Evolutionary conservation across 2,329 filamentous ascomycete genomes (phyloP).

Genomic region (Trichoderma koningii): DNA sequence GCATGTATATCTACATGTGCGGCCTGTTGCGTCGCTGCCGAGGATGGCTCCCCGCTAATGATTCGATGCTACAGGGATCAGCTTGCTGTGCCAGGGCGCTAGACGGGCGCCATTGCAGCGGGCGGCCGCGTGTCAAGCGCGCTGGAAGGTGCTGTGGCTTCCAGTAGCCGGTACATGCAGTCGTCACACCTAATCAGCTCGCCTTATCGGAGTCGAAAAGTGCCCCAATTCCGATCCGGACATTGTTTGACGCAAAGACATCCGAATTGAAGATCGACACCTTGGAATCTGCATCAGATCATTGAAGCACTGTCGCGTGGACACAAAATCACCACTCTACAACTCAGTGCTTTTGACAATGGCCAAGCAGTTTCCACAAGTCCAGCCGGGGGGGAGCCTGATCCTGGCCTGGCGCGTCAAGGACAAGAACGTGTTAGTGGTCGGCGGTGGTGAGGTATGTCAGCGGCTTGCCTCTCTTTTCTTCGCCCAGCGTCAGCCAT

Average conservation of each 20-base stretch:
- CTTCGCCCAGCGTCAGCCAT: too few species aligned
- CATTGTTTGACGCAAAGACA: too few species aligned
- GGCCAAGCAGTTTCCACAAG: constrained; percentile 65
- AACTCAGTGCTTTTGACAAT: constrained; percentile 32
- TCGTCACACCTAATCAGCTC: background rate
- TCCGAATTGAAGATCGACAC: background rate
- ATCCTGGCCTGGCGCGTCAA: constrained; percentile 96
- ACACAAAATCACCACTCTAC: background rate
- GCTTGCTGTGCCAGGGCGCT: constrained; percentile 3
- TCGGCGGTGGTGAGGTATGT: constrained; percentile 88
- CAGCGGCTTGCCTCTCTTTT: background rate
- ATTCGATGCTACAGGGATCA: constrained; percentile 16
- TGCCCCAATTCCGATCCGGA: background rate
- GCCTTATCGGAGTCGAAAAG: background rate
- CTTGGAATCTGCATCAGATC: background rate
- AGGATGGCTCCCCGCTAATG: constrained; percentile 13
- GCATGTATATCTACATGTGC: background rate
- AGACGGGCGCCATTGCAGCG: constrained; percentile 17
- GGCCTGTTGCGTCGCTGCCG: constrained; percentile 20
- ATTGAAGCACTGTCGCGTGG: constrained; percentile 19
- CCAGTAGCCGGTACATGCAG: background rate
- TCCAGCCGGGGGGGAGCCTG: constrained; percentile 88
- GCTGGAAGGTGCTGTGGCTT: background rate
- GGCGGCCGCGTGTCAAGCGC: constrained; percentile 12
- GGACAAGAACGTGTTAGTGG: constrained; percentile 84